These are phyloP conservation scores for Xylariaceae sp. DNA, from an alignment of 2,329 filamentous ascomycete species.

Conservation along the genomic window DNA sequence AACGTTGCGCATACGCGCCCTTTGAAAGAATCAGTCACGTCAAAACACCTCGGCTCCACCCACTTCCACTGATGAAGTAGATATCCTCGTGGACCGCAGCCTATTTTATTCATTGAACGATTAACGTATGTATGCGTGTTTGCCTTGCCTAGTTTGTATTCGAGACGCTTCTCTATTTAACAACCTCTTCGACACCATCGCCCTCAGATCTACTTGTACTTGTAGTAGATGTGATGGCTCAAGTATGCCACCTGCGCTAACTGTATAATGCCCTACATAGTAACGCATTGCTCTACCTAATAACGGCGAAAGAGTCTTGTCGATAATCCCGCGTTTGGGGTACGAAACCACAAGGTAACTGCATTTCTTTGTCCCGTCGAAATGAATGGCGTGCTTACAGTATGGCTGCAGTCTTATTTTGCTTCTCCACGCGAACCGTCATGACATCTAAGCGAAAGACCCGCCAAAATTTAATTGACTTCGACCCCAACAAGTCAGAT, in stretches of 20 bases:
- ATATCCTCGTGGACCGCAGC: neutral
- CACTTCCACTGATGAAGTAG: neutral
- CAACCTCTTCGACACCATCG: neutral
- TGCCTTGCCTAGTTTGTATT: neutral
- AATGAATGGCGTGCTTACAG: neutral
- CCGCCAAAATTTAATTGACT: constrained; percentile 43
- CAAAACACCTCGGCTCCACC: neutral
- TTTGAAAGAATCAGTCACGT: neutral
- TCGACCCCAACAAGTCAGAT: constrained; percentile 63
- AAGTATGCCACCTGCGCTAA: constrained; percentile 1
- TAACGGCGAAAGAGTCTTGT: neutral
- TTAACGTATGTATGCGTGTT: constrained; percentile 7
- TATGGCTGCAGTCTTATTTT: constrained; percentile 1
- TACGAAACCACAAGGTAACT: constrained; percentile 2
- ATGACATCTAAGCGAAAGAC: constrained; percentile 52
- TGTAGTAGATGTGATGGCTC: neutral
- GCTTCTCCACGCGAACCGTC: constrained; percentile 15
- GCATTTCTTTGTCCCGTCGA: neutral
- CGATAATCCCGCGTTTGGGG: neutral
- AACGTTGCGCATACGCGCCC: neutral
- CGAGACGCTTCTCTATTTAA: neutral
- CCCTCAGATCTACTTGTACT: neutral
- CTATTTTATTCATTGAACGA: neutral
- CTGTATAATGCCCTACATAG: neutral
- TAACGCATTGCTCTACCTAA: neutral